Evolutionary conservation across 495 filamentous ascomycete species (phyloP).

Genomic region (Penicillium odoratum): DNA sequence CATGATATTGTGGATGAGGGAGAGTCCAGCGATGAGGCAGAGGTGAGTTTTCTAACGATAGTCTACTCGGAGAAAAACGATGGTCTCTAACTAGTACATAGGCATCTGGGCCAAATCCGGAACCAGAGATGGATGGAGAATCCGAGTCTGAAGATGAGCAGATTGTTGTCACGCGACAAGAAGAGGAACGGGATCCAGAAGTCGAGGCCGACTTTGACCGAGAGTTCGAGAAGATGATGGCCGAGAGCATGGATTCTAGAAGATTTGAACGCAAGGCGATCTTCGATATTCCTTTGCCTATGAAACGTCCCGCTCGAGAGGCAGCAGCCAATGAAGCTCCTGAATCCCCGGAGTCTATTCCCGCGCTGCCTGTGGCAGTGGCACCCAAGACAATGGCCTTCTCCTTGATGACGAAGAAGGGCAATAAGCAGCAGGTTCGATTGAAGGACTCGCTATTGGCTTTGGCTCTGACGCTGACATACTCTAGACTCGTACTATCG

Average conservation of each 20-base stretch:
- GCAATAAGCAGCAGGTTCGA: conserved; percentile 87
- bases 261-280: conserved; percentile 92
- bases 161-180: conserved; percentile 84
- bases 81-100: conserved; percentile 16
- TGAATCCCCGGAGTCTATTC: conserved; percentile 36
- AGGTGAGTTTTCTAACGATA: conserved; percentile 35
- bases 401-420: conserved; percentile 91
- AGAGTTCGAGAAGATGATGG: conserved; percentile 98
- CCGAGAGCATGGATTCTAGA: conserved; percentile 89
- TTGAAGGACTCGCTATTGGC: neutral
- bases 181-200: conserved; percentile 90
- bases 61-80: neutral
- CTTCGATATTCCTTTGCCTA: conserved; percentile 92
- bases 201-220: conserved; percentile 96
- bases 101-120: conserved; percentile 54
- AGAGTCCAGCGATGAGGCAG: conserved; percentile 60
- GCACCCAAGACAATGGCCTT: conserved; percentile 81
- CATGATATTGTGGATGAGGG: conserved; percentile 59
- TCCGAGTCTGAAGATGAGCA: conserved; percentile 73
- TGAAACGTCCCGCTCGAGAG: conserved; percentile 70
- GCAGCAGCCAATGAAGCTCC: conserved; percentile 45
- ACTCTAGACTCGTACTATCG: conserved; percentile 83
- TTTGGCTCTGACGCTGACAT: conserved; percentile 5
- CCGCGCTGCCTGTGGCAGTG: conserved; percentile 40
- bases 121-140: conserved; percentile 36